Conservation (phyloP, 2,329 filamentous ascomycete species). For the Alternaria dauci region DNA sequence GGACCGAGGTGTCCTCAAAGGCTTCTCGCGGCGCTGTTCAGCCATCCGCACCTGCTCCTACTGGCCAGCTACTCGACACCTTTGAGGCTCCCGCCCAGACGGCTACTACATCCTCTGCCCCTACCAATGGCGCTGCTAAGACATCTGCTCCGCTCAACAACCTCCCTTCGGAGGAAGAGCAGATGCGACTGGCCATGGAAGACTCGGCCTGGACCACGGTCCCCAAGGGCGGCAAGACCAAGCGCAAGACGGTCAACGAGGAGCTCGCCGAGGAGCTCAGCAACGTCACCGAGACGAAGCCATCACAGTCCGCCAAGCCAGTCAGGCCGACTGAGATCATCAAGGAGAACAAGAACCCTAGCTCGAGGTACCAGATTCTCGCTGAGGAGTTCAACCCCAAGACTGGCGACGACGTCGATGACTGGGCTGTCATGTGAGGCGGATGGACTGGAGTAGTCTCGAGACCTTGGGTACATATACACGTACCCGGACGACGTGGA, state of each 20-base stretch:
- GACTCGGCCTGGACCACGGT: slow-evolving; percentile 68
- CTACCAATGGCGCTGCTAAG: slow-evolving; percentile 53
- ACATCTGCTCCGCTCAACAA: slow-evolving; percentile 55
- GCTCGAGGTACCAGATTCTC: slow-evolving; percentile 43
- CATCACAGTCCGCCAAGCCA: slow-evolving; percentile 31
- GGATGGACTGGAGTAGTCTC: not conserved
- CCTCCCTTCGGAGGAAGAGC: slow-evolving; percentile 68
- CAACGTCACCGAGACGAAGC: slow-evolving; percentile 27
- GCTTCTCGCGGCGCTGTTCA: slow-evolving; percentile 30
- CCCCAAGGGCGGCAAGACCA: slow-evolving; percentile 62
- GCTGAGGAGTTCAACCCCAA: slow-evolving; percentile 35
- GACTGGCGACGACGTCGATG: slow-evolving; percentile 50
- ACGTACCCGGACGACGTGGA: not conserved
- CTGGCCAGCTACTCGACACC: slow-evolving; percentile 58
- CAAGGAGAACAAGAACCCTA: slow-evolving; percentile 41
- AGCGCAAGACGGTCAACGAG: slow-evolving; percentile 59
- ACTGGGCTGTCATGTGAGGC: slow-evolving; percentile 52
- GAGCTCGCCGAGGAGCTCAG: slow-evolving; percentile 54
- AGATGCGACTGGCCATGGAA: slow-evolving; percentile 62
- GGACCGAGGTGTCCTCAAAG: slow-evolving; percentile 53
- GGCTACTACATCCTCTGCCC: slow-evolving; percentile 47
- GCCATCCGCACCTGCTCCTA: slow-evolving; percentile 31
- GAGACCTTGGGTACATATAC: not conserved
- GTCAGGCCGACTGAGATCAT: slow-evolving; percentile 34
- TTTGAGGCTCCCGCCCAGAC: slow-evolving; percentile 57